phyloP scores from a whole-genome alignment of 306 rosid species.

The Rosa persica region DNA sequence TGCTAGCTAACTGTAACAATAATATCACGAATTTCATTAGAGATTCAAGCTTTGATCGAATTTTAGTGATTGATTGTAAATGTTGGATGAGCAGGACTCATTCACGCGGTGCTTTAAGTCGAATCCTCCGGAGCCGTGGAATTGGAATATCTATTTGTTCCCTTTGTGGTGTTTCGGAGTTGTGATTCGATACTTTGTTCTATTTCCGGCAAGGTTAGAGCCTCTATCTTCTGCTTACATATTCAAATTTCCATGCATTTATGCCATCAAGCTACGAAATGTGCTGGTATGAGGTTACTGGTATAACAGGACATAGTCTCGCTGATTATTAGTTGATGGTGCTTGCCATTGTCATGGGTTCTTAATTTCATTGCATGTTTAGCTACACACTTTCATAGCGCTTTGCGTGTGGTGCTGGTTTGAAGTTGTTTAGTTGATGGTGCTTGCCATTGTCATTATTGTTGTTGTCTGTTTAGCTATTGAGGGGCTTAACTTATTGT shows the following conservation, averaged over 20 bases:
- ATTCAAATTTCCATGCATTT: constrained; percentile 9
- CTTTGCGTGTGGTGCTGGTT: background rate
- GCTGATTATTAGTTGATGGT: background rate
- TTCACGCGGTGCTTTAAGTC: constrained; percentile 98
- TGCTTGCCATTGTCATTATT: constrained; percentile 19
- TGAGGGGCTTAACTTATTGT: constrained; percentile 20
- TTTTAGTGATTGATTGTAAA: background rate
- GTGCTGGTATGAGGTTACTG: constrained; percentile 1
- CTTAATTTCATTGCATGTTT: too few relatives aligned
- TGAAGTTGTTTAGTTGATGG: too few relatives aligned
- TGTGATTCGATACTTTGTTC: constrained; percentile 70
- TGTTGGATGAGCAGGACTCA: constrained; percentile 57
- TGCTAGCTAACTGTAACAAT: background rate
- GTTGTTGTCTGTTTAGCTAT: constrained; percentile 8
- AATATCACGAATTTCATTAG: background rate
- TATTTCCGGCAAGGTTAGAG: constrained; percentile 81
- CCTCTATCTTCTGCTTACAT: background rate
- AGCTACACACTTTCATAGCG: background rate
- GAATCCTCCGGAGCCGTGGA: constrained; percentile 94
- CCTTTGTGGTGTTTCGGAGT: constrained; percentile 98
- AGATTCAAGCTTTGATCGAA: background rate
- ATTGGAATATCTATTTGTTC: constrained; percentile 93
- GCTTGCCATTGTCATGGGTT: too few relatives aligned
- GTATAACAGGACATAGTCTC: background rate
- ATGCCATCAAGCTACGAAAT: background rate